Evolutionary conservation across 2,329 filamentous ascomycete genomes (phyloP), one percentile per base, ranked within the genome.

Genomic region (Colletotrichum tropicale): DNA sequence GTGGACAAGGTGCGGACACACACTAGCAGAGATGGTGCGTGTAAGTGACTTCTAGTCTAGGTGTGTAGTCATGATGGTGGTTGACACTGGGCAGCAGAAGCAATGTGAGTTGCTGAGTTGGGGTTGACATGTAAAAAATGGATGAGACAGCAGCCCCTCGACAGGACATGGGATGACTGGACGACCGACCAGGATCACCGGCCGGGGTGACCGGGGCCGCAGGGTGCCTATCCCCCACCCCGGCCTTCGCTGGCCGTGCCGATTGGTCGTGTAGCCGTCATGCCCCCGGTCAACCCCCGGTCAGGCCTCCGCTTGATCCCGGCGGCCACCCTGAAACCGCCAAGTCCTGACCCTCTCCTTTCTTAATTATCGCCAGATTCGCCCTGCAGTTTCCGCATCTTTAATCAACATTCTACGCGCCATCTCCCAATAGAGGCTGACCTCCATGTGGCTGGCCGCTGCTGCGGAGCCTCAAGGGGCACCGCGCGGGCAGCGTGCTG

Each of bases 261-360:
- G 74, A 76, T 76, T 76, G 74, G 74, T 16, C 10, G 36, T 24
- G 3, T n/a, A 56, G 58, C 70, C 70, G 28, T 66, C 34, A 21
- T 6, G 1, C 3, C 58, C 69, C 43, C 28, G 58, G 71, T 62
- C 66, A 55, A 0, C 15, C 48, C 69, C 43, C 28, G 58, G 71
- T 67, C 66, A 55, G 70, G 26, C 28, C 73, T 56, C 56, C 56
- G 64, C 52, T 58, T 52, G 73, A 68, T 68, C 73, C 74, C 74
- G 70, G 70, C 34, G 64, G 43, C 48, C 74, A 76, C 65, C 74
- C 74, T 76, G 74, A 76, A 76, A 76, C 74, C 55, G 70, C 74
- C 58, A 73, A 73, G 58, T 76, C 74, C 70, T 73, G 70, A 74
- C 70, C 64, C 74, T 55, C 71, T 52, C 74, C 70, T 71, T 69